A percentile compares a stretch with the other conserved stretches of the same genome.
phyloP scores from a whole-genome alignment of 306 rosid species.

The Dryas drummondii region DNA sequence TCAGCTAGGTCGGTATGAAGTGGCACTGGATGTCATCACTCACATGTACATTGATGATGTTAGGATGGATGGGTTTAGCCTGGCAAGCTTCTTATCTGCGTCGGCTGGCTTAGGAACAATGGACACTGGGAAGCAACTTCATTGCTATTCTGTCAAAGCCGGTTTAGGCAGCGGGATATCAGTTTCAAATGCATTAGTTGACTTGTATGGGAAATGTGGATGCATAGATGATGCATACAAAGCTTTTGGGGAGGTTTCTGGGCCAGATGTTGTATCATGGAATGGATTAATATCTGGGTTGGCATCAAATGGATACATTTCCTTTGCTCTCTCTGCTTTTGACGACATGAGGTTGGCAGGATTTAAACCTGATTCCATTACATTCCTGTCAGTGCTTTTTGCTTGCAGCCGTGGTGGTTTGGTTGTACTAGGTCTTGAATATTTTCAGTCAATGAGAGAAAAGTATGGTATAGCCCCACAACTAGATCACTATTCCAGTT shows the following conservation, averaged over 20 bases:
- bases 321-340: conserved; percentile 54
- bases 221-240: conserved; percentile 42
- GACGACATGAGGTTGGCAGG: conserved; percentile 68
- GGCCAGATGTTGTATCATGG: conserved; percentile 64
- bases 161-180: conserved; percentile 44
- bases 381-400: conserved; percentile 47
- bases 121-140: conserved; percentile 61
- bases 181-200: conserved; percentile 52
- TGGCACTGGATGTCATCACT: conserved; percentile 44
- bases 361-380: conserved; percentile 51
- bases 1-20: conserved; percentile 50
- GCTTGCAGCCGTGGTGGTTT: conserved; percentile 68
- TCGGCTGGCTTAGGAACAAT: conserved; percentile 53
- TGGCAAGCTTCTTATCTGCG: conserved; percentile 67
- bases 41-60: conserved; percentile 46
- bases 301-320: conserved; percentile 45
- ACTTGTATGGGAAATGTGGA: conserved; percentile 66
- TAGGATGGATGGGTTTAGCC: conserved; percentile 58
- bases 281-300: conserved; percentile 58
- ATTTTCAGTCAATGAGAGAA: conserved; percentile 58
- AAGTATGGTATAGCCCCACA: conserved; percentile 41
- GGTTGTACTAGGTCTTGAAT: conserved; percentile 50
- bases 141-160: conserved; percentile 53
- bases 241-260: conserved; percentile 46
- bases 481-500: conserved; percentile 53